Conservation (phyloP, 352 stramenopile species). For the Globisporangium takayamanum region DNA sequence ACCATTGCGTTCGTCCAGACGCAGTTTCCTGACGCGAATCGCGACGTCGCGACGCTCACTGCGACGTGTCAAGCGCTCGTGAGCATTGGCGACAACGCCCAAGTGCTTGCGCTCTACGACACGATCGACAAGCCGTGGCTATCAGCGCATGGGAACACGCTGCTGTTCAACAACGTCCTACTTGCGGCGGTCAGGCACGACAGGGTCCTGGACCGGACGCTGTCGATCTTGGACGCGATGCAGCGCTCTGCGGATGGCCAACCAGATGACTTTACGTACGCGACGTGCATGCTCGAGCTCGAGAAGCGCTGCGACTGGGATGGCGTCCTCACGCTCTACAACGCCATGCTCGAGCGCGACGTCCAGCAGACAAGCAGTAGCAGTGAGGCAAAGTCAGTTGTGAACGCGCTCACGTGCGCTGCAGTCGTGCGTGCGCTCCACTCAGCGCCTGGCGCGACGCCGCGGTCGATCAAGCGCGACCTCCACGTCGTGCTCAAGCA, state of each 20-base stretch:
- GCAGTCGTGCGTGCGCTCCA: constrained; percentile 44
- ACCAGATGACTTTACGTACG: constrained; percentile 62
- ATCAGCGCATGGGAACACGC: constrained; percentile 28
- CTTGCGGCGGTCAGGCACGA: constrained; percentile 32
- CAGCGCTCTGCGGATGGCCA: constrained; percentile 21
- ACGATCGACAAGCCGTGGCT: constrained; percentile 36
- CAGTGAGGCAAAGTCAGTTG: constrained; percentile 14
- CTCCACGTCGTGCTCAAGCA: constrained; percentile 44
- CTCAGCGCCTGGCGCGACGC: neutral
- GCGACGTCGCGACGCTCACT: constrained; percentile 43
- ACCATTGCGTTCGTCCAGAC: constrained; percentile 42
- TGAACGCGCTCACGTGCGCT: constrained; percentile 48
- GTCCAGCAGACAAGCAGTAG: constrained; percentile 8
- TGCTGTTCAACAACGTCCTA: constrained; percentile 59
- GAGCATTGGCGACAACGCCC: constrained; percentile 28
- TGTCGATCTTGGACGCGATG: constrained; percentile 43
- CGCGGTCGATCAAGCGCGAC: constrained; percentile 24
- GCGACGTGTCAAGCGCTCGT: constrained; percentile 63
- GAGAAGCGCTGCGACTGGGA: constrained; percentile 43
- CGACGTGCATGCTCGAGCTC: constrained; percentile 45
- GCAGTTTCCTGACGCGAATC: constrained; percentile 26
- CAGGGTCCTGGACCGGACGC: constrained; percentile 19
- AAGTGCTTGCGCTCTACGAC: constrained; percentile 41
- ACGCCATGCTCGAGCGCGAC: constrained; percentile 41
- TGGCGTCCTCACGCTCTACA: constrained; percentile 46